phyloP scores from a whole-genome alignment of 2,329 filamentous ascomycete genomes.

The Aurifilum marmelostoma region DNA sequence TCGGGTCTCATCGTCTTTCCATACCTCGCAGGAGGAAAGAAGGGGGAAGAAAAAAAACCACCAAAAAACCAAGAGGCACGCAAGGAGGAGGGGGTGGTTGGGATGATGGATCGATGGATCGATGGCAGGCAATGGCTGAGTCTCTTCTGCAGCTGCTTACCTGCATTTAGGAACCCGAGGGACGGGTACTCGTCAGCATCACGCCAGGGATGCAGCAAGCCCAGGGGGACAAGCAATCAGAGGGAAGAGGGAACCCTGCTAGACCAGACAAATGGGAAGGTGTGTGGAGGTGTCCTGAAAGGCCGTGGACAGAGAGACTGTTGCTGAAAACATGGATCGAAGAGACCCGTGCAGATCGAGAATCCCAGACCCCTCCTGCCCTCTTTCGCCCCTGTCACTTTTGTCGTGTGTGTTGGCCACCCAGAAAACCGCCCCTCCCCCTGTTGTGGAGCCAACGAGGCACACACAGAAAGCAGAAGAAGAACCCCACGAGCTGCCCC shows the following conservation, averaged over 20 bases:
- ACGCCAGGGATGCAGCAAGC: slow-evolving; percentile 24
- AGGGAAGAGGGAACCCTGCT: slow-evolving; percentile 3
- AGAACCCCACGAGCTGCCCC: slow-evolving; percentile 1
- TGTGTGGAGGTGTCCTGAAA: neutral
- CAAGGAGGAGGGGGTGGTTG: neutral
- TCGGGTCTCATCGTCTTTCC: neutral
- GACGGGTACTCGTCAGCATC: slow-evolving; percentile 24
- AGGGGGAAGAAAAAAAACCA: neutral
- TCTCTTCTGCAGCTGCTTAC: neutral
- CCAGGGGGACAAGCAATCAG: slow-evolving; percentile 4
- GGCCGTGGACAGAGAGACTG: neutral
- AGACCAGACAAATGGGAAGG: slow-evolving; percentile 18
- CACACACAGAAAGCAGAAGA: neutral
- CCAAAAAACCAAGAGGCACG: too few species aligned
- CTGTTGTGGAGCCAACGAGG: neutral
- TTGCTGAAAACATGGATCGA: slow-evolving; percentile 3
- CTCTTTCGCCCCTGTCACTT: neutral
- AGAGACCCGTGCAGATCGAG: neutral
- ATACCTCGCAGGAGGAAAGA: neutral
- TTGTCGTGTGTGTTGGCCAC: neutral
- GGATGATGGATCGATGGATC: neutral
- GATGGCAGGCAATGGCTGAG: neutral
- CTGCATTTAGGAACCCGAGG: slow-evolving; percentile 14
- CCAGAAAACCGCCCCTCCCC: too few species aligned
- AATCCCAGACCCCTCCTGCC: neutral